Conservation (phyloP, 495 filamentous ascomycete species). For the Tuber aestivum region DNA sequence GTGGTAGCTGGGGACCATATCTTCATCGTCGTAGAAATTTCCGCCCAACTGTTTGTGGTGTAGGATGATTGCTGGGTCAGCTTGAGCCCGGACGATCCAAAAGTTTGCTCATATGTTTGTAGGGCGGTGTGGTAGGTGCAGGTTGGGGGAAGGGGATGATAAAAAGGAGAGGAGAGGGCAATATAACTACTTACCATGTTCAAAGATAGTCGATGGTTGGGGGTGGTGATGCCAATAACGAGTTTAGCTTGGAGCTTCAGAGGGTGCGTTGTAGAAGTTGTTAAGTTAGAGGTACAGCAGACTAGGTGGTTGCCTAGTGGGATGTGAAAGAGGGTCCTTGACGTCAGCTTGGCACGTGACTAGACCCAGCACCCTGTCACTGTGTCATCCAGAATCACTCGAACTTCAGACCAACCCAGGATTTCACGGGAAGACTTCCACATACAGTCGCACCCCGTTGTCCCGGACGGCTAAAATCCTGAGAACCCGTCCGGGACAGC, state of each 20-base stretch:
- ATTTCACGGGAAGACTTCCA: no score
- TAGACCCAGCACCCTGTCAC: not conserved
- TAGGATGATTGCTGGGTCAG: constrained; percentile 17
- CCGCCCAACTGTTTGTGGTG: constrained; percentile 23
- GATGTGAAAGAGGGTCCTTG: not conserved
- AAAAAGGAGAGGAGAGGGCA: not conserved
- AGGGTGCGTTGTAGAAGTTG: not conserved
- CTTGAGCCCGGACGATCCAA: not conserved
- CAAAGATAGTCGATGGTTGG: not conserved
- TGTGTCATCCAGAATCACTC: not conserved
- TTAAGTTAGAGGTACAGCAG: not conserved
- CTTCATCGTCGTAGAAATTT: constrained; percentile 36
- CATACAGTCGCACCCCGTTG: no score
- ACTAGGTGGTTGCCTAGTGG: not conserved
- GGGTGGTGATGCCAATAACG: not conserved
- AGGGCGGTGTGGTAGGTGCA: not conserved
- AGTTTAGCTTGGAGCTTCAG: not conserved
- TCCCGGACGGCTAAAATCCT: no score
- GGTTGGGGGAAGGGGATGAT: not conserved
- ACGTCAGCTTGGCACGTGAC: not conserved
- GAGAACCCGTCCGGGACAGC: no score
- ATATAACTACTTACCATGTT: not conserved
- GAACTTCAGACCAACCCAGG: not conserved
- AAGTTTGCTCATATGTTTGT: not conserved
- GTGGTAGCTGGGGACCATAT: constrained; percentile 18